These are phyloP conservation scores for Mycena albidolilacea DNA, from an alignment of 768 basidiomycete genomes.

Conservation along the genomic window DNA sequence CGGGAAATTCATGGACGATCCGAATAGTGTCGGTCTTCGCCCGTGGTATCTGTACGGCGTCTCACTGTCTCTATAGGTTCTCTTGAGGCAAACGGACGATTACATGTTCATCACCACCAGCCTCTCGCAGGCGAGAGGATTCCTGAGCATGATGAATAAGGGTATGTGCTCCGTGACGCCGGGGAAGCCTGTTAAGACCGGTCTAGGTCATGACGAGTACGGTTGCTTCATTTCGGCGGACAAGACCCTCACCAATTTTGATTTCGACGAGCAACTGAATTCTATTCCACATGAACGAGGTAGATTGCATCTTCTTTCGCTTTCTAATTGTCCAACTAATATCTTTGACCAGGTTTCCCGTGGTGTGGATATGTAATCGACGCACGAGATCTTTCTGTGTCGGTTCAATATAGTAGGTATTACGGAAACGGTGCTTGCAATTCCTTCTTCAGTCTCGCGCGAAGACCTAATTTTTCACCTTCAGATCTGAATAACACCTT, in stretches of 20 bases:
- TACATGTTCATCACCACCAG: conserved; percentile 90
- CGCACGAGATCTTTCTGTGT: conserved; percentile 81
- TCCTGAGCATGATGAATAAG: conserved; percentile 82
- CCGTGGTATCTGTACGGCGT: not conserved
- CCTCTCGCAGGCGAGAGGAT: conserved; percentile 69
- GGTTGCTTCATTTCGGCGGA: conserved; percentile 92
- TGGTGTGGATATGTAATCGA: conserved; percentile 94
- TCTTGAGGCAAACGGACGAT: conserved; percentile 94
- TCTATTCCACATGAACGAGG: conserved; percentile 32
- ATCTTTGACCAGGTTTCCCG: conserved; percentile 75
- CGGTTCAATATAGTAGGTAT: conserved; percentile 84
- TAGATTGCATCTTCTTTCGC: not conserved
- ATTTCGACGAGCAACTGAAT: conserved; percentile 57
- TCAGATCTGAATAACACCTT: conserved; percentile 77
- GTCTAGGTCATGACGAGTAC: conserved; percentile 91
- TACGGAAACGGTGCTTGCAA: conserved; percentile 65
- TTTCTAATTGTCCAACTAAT: not conserved
- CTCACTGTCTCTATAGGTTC: conserved; percentile 61
- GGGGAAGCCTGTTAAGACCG: not conserved
- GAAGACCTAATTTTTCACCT: conserved; percentile 1
- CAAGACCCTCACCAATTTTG: conserved; percentile 93
- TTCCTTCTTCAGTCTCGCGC: not conserved
- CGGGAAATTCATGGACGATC: conserved; percentile 67
- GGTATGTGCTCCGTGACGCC: conserved; percentile 56
- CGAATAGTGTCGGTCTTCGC: conserved; percentile 65